Conservation (phyloP, 1,284 basidiomycete genomes). For the Cutaneotrichosporon spelunceum region DNA sequence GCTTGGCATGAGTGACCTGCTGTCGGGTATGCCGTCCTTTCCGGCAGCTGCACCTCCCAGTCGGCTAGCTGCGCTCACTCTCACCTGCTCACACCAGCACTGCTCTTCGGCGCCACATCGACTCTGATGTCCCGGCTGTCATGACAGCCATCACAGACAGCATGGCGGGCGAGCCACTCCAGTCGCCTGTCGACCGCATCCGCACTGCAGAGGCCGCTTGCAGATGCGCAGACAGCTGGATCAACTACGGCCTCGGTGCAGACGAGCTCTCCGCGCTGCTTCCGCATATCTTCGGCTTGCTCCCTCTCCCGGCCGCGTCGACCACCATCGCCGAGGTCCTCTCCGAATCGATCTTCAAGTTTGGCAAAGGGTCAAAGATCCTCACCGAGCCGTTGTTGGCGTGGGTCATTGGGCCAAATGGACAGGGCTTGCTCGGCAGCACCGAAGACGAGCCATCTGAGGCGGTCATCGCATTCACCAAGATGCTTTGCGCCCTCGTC, state of each 20-base stretch:
- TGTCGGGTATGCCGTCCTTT: not conserved
- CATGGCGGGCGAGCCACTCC: slow-evolving; percentile 46
- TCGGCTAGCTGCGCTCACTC: not conserved
- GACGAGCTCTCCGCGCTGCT: slow-evolving; percentile 57
- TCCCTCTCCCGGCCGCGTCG: slow-evolving; percentile 60
- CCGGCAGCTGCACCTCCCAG: not conserved
- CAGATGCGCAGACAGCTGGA: slow-evolving; percentile 77
- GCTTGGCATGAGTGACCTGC: not conserved
- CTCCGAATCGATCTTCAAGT: slow-evolving; percentile 65
- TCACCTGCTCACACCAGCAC: slow-evolving; percentile 23
- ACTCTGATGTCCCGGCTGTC: slow-evolving; percentile 64
- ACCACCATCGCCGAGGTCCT: slow-evolving; percentile 74
- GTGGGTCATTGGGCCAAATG: slow-evolving; percentile 61
- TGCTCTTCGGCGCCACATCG: slow-evolving; percentile 38
- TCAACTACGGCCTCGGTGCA: slow-evolving; percentile 61
- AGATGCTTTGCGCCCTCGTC: slow-evolving; percentile 71
- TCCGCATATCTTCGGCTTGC: slow-evolving; percentile 57
- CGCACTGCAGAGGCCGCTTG: slow-evolving; percentile 66
- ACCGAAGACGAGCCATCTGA: slow-evolving; percentile 40
- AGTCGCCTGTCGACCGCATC: slow-evolving; percentile 36
- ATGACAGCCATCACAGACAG: slow-evolving; percentile 62
- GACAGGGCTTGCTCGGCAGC: slow-evolving; percentile 30
- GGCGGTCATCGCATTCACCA: slow-evolving; percentile 60
- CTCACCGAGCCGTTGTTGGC: slow-evolving; percentile 76
- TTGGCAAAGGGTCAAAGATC: slow-evolving; percentile 66